phyloP scores from a whole-genome alignment of 1,284 basidiomycete genomes.

The Clitocybe nebularis region DNA sequence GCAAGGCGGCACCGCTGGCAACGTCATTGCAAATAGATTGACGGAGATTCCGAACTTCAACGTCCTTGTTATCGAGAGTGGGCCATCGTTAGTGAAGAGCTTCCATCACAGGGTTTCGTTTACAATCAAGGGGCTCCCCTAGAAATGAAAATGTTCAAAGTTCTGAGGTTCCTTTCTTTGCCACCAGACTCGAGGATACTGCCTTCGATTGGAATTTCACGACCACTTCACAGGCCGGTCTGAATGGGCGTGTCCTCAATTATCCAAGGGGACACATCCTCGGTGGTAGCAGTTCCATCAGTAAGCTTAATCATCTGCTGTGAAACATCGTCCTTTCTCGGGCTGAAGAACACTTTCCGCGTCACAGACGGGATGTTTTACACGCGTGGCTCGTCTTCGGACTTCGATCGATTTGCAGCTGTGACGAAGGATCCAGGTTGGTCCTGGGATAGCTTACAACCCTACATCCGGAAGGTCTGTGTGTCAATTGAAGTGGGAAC shows the following conservation, averaged over 20 bases:
- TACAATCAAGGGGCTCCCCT: background rate
- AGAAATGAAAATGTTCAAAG: background rate
- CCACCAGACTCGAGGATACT: background rate
- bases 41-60: background rate
- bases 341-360: too few relatives aligned
- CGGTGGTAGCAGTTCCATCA: slow-evolving; percentile 6
- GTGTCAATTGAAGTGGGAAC: too few relatives aligned
- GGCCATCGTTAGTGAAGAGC: background rate
- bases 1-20: background rate
- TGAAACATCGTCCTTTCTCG: too few relatives aligned
- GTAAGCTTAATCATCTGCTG: too few relatives aligned
- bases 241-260: background rate
- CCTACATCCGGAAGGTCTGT: slow-evolving; percentile 12
- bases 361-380: slow-evolving; percentile 7
- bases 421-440: slow-evolving; percentile 5
- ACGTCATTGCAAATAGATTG: background rate
- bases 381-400: slow-evolving; percentile 6
- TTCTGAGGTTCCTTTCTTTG: background rate
- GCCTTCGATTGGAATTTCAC: slow-evolving; percentile 6
- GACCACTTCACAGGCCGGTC: background rate
- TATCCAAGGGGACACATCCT: slow-evolving; percentile 6
- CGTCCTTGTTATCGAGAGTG: background rate
- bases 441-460: slow-evolving; percentile 9
- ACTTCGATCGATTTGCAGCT: slow-evolving; percentile 9
- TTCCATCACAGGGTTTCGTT: background rate